A percentile compares a stretch with the other conserved stretches of the same genome.
Conservation (phyloP, 2,329 filamentous ascomycete species). For the Cadophora sp. region DNA sequence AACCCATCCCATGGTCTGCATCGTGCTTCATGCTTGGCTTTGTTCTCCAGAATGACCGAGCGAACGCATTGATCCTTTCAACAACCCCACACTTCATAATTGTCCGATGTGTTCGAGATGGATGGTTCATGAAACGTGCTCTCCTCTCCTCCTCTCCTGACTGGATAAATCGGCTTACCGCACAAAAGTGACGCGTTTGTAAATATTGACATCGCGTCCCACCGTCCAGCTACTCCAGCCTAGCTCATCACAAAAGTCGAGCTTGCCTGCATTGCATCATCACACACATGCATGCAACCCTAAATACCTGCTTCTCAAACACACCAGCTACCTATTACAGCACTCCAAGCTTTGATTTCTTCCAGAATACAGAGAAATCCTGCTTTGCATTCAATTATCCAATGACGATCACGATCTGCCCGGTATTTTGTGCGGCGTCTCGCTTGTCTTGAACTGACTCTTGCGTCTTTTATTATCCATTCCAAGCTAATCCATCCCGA, state of each 20-base stretch:
- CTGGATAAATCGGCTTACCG: not conserved
- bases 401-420: conserved; percentile 12
- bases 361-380: not conserved
- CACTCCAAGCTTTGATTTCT: not conserved
- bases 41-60: not conserved
- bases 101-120: not conserved
- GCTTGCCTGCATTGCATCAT: conserved; percentile 21
- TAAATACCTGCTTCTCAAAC: conserved; percentile 13
- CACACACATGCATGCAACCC: conserved; percentile 5
- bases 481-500: not conserved
- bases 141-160: not conserved
- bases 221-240: conserved; percentile 2
- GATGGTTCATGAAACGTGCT: conserved; percentile 5
- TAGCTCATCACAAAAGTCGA: conserved; percentile 1
- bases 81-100: conserved; percentile 20
- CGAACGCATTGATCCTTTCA: conserved; percentile 10
- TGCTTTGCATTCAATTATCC: conserved; percentile 7
- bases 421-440: conserved; percentile 17
- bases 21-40: conserved; percentile 13
- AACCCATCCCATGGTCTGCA: conserved; percentile 6
- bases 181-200: conserved; percentile 33
- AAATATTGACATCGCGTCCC: conserved; percentile 39
- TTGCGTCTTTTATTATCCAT: not conserved
- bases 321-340: conserved; percentile 4
- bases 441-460: conserved; percentile 17